Evolutionary conservation across 2,329 filamentous ascomycete genomes (phyloP), one percentile per base, ranked within the genome.

Genomic region (Epichloe hybrida): DNA sequence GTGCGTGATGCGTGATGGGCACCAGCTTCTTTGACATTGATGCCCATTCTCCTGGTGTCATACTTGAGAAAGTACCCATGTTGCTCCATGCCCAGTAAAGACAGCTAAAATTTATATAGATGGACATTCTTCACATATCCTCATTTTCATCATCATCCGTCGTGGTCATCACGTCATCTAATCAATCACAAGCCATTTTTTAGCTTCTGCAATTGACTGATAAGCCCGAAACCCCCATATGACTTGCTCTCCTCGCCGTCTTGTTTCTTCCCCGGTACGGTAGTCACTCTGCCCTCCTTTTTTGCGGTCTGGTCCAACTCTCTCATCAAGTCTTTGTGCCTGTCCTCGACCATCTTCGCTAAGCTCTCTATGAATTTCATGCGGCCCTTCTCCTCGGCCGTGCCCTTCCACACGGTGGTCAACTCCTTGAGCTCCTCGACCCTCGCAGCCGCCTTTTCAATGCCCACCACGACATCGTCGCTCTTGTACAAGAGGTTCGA

Each of bases 321-420:
- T 55, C 67, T 69, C 58, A 79, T 59, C 51, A 81, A 60, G 52
- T 77, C 75, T 56, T 69, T 69, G 55, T 77, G 77, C 52, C 72
- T 73, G 56, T 96, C 91, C 62, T 96, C 89, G 1, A 95, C 87
- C 67, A 88, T 76, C 70, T 82, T 88, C 36, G 82, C 81, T 59
- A 98, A 66, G 48, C 77, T 76, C 56, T 97, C 91, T 17, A 98
- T 83, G 63, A 96, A 89, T 60, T 80, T 86, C 9, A 71, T 70
- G 49, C 93, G 75, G 5, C 88, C 88, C 68, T 87, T 94, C 65
- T 97, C 93, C 69, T 98, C 93, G 0, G 87, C 85, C 2, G 93
- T 96, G n/a, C 89, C 89, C 64, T 86, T 91, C 90, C 93, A 98
- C 21, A 98, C 82, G n/a, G 70, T 70, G 4, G 81, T 80, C 55